These are phyloP conservation scores for Entomortierella lignicola DNA, from an alignment of 192 early-diverging fungal genomes.

Conservation along the genomic window DNA sequence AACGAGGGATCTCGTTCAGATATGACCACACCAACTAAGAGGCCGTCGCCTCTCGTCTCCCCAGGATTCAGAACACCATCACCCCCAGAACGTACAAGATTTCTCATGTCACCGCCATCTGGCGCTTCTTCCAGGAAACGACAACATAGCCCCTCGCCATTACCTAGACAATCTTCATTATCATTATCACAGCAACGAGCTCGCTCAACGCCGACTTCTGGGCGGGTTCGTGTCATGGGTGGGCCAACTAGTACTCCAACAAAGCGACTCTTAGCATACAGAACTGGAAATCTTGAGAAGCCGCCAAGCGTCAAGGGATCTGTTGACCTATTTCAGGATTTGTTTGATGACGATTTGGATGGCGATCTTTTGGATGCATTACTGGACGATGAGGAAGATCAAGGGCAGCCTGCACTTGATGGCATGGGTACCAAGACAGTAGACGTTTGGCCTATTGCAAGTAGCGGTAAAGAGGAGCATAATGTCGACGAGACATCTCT, in stretches of 20 bases:
- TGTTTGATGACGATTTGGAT: slow-evolving; percentile 10
- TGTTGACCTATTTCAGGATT: neutral
- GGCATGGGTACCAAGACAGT: neutral
- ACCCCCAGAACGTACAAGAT: slow-evolving; percentile 32
- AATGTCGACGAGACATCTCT: no score
- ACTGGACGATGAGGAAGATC: slow-evolving; percentile 10
- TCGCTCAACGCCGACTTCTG: neutral
- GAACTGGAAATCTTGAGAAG: neutral
- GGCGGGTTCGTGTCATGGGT: neutral
- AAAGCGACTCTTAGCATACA: neutral
- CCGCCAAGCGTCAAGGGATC: neutral
- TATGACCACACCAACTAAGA: slow-evolving; percentile 18
- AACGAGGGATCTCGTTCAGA: neutral
- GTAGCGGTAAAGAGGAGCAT: neutral
- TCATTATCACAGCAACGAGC: neutral
- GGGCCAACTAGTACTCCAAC: neutral
- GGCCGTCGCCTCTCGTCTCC: slow-evolving; percentile 19
- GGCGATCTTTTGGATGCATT: slow-evolving; percentile 11
- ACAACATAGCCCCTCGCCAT: slow-evolving; percentile 49
- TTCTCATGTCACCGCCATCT: slow-evolving; percentile 42
- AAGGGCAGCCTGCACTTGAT: neutral
- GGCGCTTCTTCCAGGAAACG: slow-evolving; percentile 30
- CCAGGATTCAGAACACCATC: slow-evolving; percentile 46
- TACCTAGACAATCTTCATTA: slow-evolving; percentile 10
- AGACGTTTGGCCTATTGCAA: neutral